phyloP scores from a whole-genome alignment of 805 yeast species.

The Metschnikowia aberdeeniae region DNA sequence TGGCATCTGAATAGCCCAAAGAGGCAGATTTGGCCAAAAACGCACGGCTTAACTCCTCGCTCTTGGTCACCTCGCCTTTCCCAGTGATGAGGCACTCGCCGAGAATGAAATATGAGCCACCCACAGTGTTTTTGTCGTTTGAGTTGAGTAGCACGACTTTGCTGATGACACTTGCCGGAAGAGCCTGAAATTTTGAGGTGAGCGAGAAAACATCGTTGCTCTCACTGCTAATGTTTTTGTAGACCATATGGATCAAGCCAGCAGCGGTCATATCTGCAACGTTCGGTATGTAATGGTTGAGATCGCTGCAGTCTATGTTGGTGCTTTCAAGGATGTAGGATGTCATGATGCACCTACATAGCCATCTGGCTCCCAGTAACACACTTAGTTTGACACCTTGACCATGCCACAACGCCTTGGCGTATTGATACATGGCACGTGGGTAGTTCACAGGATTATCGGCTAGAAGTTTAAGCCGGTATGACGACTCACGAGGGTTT shows the following conservation, averaged over 20 bases:
- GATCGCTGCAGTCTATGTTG: slow-evolving; percentile 4
- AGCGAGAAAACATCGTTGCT: slow-evolving; percentile 25
- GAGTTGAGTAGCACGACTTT: slow-evolving; percentile 29
- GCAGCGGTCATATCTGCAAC: slow-evolving; percentile 26
- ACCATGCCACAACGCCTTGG: slow-evolving; percentile 62
- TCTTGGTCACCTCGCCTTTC: slow-evolving; percentile 48
- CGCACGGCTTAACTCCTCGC: slow-evolving; percentile 54
- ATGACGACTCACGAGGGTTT: slow-evolving; percentile 62
- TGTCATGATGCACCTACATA: slow-evolving; percentile 44
- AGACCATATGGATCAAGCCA: slow-evolving; percentile 25
- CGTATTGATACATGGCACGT: slow-evolving; percentile 63
- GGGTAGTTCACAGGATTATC: slow-evolving; percentile 51
- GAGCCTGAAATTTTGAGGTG: slow-evolving; percentile 21
- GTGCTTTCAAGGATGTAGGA: slow-evolving; percentile 12
- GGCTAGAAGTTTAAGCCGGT: slow-evolving; percentile 64
- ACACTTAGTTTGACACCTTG: slow-evolving; percentile 62
- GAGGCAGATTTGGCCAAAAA: slow-evolving; percentile 63
- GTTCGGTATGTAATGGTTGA: slow-evolving; percentile 21
- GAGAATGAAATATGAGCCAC: slow-evolving; percentile 56
- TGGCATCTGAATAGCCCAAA: slow-evolving; percentile 63
- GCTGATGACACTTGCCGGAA: slow-evolving; percentile 22
- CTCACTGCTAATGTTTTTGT: slow-evolving; percentile 22
- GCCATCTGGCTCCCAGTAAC: slow-evolving; percentile 53
- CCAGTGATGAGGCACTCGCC: slow-evolving; percentile 53
- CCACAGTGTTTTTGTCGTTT: slow-evolving; percentile 37